phyloP scores from a whole-genome alignment of 2,329 filamentous ascomycete genomes.

The Incumbomyces delicatus region DNA sequence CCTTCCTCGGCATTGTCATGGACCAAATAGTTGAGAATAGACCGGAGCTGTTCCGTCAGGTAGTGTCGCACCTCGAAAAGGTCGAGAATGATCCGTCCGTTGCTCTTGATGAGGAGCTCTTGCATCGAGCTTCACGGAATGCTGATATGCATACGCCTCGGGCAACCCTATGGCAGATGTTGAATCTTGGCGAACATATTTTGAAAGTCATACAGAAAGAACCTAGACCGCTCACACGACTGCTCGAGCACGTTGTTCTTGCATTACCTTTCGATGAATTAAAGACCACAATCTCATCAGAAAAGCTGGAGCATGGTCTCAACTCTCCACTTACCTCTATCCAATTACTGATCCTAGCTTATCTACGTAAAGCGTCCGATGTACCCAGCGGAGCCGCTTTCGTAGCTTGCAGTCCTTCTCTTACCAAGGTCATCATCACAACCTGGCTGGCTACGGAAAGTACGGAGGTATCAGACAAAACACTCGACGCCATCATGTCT shows the following conservation, averaged over 20 bases:
- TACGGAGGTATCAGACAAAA: constrained; percentile 45
- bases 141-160: constrained; percentile 16
- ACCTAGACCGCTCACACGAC: constrained; percentile 44
- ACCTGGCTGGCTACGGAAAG: constrained; percentile 50
- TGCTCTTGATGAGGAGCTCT: constrained; percentile 16
- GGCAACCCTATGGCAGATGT: constrained; percentile 14
- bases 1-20: constrained; percentile 22
- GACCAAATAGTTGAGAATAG: constrained; percentile 16
- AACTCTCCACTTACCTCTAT: constrained; percentile 41
- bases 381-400: constrained; percentile 46
- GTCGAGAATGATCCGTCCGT: constrained; percentile 12
- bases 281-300: constrained; percentile 36
- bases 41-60: constrained; percentile 14
- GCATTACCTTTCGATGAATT: constrained; percentile 43
- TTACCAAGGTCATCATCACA: constrained; percentile 45
- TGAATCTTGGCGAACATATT: constrained; percentile 14
- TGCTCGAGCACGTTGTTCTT: constrained; percentile 41
- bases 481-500: constrained; percentile 43
- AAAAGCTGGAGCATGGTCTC: constrained; percentile 48
- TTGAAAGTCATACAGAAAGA: constrained; percentile 42
- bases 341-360: constrained; percentile 45
- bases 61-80: constrained; percentile 16
- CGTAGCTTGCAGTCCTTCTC: constrained; percentile 46
- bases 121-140: constrained; percentile 17
- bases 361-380: constrained; percentile 47